A percentile compares a stretch with the other conserved stretches of the same genome.
These are phyloP conservation scores for Alternaria arborescens DNA, from an alignment of 2,329 filamentous ascomycete species.

Conservation along the genomic window DNA sequence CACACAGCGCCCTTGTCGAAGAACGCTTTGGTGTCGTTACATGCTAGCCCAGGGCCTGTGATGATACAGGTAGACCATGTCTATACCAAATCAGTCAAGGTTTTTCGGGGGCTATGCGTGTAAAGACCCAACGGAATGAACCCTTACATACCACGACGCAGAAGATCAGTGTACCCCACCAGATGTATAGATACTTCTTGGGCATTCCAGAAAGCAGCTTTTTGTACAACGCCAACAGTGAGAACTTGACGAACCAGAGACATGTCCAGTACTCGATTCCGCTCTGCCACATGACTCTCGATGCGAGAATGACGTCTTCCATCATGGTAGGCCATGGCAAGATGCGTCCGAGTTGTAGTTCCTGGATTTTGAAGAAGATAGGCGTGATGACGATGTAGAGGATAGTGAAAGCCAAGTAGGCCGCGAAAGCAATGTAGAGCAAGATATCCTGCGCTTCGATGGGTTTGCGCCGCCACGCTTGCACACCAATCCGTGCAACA, in stretches of 20 bases:
- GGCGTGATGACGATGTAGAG: constrained; percentile 51
- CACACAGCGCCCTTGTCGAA: constrained; percentile 38
- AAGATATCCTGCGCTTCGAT: constrained; percentile 27
- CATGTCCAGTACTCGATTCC: constrained; percentile 52
- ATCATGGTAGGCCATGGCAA: constrained; percentile 39
- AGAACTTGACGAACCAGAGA: constrained; percentile 54
- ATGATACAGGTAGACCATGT: constrained; percentile 51
- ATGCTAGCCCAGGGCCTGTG: constrained; percentile 47
- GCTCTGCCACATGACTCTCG: constrained; percentile 52
- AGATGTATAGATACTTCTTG: constrained; percentile 44
- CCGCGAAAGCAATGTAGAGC: constrained; percentile 38
- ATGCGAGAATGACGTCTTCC: constrained; percentile 42
- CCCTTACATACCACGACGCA: constrained; percentile 42
- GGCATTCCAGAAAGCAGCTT: constrained; percentile 46
- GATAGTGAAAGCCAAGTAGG: constrained; percentile 35
- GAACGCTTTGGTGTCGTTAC: constrained; percentile 42
- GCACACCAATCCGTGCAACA: constrained; percentile 20
- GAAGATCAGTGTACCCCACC: constrained; percentile 50
- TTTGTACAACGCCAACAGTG: constrained; percentile 52
- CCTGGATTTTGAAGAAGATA: constrained; percentile 43
- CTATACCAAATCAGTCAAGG: constrained; percentile 25
- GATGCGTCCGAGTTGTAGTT: constrained; percentile 30
- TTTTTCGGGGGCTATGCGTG: not conserved
- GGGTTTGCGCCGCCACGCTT: constrained; percentile 19
- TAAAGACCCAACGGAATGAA: not conserved